Base-by-base conservation (phyloP, 148 eudicot species). In the Rhododendron henanense region DNA sequence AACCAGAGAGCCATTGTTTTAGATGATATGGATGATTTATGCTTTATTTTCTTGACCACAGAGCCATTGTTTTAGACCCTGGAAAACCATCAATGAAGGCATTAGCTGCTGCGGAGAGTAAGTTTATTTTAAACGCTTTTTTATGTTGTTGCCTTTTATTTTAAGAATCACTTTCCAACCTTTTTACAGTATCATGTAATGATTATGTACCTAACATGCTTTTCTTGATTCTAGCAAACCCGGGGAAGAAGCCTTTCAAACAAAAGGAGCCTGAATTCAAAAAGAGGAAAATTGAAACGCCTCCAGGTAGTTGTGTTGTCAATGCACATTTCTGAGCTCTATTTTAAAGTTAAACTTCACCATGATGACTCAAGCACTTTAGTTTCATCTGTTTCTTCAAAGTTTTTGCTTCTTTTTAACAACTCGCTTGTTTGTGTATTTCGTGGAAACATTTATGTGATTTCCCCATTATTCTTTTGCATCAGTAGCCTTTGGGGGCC, bases 101-200 rank as follows among this genome's bases (percentile, higher is more conserved):
- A 86, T 51, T 94, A 75, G 98, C 93, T 87, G 96, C 96, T 88
- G 94, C 91, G 33, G 98, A 97, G 86, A 91, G 99, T 97, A 92
- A 93, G 94, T 81, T 71, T 65, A 41, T 50, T 44, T 15, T 35
- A 57, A 39, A 31, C 33, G 69, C 37, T 81, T 16, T 31, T 67
- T 67, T 25, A 23, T n/a, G 71, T 1, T 67, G 74, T 9, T 67
- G 74, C 74, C 1, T 67, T 67, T 28, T 65, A 65, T 2, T n/a
- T n/a, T n/a, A 65, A 23, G 73, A 65, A 65, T 65, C 19, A 47
- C 78, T 23, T 65, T 69, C 31, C 63, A 73, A 73, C 11, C 21
- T 69, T 50, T 45, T 77, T 61, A 84, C 69, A 75, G 48, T 35
- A 39, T 16, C 15, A 10, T 33, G 39, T 57, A 78, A 31, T 41